Evolutionary conservation across 78 protist species (phyloP), one percentile per base, ranked within the genome.

Genomic region (Acrasis kona): DNA sequence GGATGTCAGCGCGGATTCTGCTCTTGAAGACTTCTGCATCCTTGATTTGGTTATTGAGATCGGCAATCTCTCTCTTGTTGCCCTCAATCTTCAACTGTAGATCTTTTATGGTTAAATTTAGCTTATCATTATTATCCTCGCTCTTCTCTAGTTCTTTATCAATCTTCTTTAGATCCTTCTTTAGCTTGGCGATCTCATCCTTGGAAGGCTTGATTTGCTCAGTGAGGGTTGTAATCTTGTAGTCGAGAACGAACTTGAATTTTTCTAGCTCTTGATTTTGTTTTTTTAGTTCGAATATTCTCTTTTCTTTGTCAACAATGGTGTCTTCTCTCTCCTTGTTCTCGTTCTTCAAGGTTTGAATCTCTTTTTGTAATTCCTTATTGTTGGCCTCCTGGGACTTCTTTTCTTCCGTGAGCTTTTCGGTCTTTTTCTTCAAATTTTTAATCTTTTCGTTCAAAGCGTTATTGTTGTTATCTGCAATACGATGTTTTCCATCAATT

Each of bases 251-350:
- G 66, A 87, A 87, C 78, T 87, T 87, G 76, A 84, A 82, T 72
- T 91, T 91, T 39, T 91, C 95, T 30, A 86, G 66, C 74, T 86
- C 88, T 69, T 88, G 91, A 76, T 91, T 91, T 81, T 82, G 82
- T 80, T 84, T 87, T 79, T 91, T 91, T 36, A 91, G 78, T 27
- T 88, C 95, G 78, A 78, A 81, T 31, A 91, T 86, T 4, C 86
- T 69, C 40, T 80, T 66, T 72, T 91, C 92, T 69, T 86, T 86
- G 82, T 91, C 95, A 1, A 78, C 72, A 32, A 91, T 85, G 12
- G 90, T 85, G 30, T 81, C 87, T 76, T 91, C 87, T 36, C 95
- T 77, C 69, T 87, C 92, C 1, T 58, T 10, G 19, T 83, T 58
- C 32, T 87, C 87, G 31, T 2, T 30, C 19, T 70, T 57, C n/a